phyloP scores from a whole-genome alignment of 495 filamentous ascomycete genomes.

The Mycothermus thermophilus region DNA sequence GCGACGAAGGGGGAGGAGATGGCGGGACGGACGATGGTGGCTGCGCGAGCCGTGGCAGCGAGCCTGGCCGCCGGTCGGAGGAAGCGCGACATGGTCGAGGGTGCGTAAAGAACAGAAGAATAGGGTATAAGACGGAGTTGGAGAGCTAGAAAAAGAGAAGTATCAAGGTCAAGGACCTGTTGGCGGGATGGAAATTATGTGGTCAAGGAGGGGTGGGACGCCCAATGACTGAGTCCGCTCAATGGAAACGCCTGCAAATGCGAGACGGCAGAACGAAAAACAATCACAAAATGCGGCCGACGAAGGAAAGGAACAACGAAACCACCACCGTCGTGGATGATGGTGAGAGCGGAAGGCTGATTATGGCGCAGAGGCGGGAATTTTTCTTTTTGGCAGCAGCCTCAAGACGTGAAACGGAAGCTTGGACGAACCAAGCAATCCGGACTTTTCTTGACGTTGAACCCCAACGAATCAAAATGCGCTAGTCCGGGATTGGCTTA shows the following conservation, averaged over 20 bases:
- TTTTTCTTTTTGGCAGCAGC: too few species aligned
- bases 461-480: slow-evolving; percentile 18
- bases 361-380: too few species aligned
- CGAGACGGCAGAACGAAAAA: slow-evolving; percentile 4
- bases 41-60: slow-evolving; percentile 47
- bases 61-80: slow-evolving; percentile 69
- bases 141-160: too few species aligned
- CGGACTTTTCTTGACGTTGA: slow-evolving; percentile 17
- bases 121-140: neutral
- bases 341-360: too few species aligned
- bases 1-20: slow-evolving; percentile 35
- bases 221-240: slow-evolving; percentile 1
- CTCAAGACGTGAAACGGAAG: too few species aligned
- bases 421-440: slow-evolving; percentile 1
- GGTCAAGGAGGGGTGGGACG: too few species aligned
- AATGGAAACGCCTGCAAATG: slow-evolving; percentile 6
- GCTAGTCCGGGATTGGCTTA: slow-evolving; percentile 15
- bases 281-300: slow-evolving; percentile 1
- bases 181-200: too few species aligned
- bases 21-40: slow-evolving; percentile 33
- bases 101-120: slow-evolving; percentile 11
- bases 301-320: slow-evolving; percentile 1
- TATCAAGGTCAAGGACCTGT: too few species aligned
- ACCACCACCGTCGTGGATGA: too few species aligned
- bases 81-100: slow-evolving; percentile 46